Conservation (phyloP, 805 yeast species). For the Cyberlindnera misumaiensis region DNA sequence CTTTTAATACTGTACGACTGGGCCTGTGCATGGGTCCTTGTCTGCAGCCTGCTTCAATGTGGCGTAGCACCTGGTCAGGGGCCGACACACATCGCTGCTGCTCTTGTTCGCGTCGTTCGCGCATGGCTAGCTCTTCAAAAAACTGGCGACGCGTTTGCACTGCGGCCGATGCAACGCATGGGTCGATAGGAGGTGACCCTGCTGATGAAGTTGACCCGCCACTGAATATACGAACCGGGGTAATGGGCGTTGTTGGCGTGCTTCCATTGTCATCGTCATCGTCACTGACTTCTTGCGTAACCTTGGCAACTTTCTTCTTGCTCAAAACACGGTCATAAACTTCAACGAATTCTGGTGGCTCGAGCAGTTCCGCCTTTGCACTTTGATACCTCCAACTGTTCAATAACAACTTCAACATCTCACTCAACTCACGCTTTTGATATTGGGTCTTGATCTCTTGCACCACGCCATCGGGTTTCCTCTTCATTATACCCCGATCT, state of each 20-base stretch:
- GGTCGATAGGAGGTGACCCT: too few relatives aligned
- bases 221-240: too few relatives aligned
- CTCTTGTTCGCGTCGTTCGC: too few relatives aligned
- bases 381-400: constrained; percentile 14
- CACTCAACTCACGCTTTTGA: constrained; percentile 11
- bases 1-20: constrained; percentile 16
- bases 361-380: too few relatives aligned
- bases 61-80: constrained; percentile 1
- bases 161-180: neutral
- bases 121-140: constrained; percentile 12
- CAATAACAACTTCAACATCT: constrained; percentile 11
- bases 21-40: constrained; percentile 8
- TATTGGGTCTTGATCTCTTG: constrained; percentile 8
- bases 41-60: neutral
- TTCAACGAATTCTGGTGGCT: neutral
- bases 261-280: neutral
- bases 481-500: constrained; percentile 15
- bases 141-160: constrained; percentile 8
- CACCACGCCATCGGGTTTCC: constrained; percentile 4
- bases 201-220: too few relatives aligned
- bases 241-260: too few relatives aligned
- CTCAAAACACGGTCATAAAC: neutral
- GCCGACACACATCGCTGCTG: neutral
- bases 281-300: neutral
- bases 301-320: neutral